Evolutionary conservation across 441 rosid species (phyloP).

Genomic region (Gossypium trilobum): DNA sequence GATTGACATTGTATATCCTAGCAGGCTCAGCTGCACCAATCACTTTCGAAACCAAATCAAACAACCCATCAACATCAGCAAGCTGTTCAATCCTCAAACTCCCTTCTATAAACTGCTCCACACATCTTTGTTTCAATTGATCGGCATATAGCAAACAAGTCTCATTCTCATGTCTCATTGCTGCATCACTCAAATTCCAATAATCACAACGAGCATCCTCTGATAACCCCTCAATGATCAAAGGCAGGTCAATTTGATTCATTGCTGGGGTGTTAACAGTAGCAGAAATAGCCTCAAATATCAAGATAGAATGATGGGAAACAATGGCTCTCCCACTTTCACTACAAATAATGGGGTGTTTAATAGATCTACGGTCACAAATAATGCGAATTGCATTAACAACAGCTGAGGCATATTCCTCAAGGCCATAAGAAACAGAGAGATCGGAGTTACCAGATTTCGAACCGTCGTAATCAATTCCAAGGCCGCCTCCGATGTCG

Average conservation of each 20-base stretch:
- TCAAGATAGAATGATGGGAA: slow-evolving; percentile 77
- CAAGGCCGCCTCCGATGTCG: slow-evolving; percentile 91
- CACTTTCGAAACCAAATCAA: slow-evolving; percentile 52
- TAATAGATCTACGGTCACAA: slow-evolving; percentile 61
- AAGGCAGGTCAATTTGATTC: slow-evolving; percentile 34
- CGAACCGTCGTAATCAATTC: slow-evolving; percentile 88
- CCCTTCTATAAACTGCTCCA: slow-evolving; percentile 80
- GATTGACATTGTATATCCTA: slow-evolving; percentile 67
- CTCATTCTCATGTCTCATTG: slow-evolving; percentile 53
- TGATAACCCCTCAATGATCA: slow-evolving; percentile 35
- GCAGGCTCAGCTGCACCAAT: slow-evolving; percentile 49
- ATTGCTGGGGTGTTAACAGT: slow-evolving; percentile 20
- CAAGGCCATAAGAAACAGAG: slow-evolving; percentile 67
- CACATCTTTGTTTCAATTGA: slow-evolving; percentile 69
- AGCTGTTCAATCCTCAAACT: slow-evolving; percentile 63
- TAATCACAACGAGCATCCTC: slow-evolving; percentile 59
- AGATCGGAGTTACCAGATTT: slow-evolving; percentile 71
- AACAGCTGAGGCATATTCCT: slow-evolving; percentile 78
- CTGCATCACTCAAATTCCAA: slow-evolving; percentile 40
- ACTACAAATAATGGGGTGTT: slow-evolving; percentile 77
- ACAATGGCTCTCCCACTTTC: slow-evolving; percentile 92
- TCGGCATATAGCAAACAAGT: slow-evolving; percentile 61
- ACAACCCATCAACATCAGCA: slow-evolving; percentile 75
- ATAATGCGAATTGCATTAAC: slow-evolving; percentile 59
- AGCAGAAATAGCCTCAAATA: slow-evolving; percentile 80